Base-by-base conservation (phyloP, 179 eudicot species). In the Amaranthus tricolor region DNA sequence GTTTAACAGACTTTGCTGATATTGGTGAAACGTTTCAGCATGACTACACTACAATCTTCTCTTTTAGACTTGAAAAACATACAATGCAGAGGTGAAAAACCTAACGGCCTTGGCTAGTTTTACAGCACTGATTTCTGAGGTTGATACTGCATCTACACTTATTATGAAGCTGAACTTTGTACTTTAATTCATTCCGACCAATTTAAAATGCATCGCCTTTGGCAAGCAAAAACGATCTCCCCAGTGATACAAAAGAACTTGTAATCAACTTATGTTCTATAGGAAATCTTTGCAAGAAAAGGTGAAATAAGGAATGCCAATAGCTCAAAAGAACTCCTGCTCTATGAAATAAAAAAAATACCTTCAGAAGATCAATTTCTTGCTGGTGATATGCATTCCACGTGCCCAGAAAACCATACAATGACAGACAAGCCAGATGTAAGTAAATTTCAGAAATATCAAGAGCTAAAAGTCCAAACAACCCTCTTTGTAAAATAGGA, bases 361-460 rank as follows among this genome's bases (percentile, higher is more conserved):
- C 99, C 99, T 95, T 95, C 12, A 95, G 94, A 82, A 95, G 86
- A 83, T 95, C 99, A 75, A 95, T 95, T 90, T 95, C 99, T 95
- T 93, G 99, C 99, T 95, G 94, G 20, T 76, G 57, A 69, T 73
- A 54, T 40, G 75, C 73, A 77, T 78, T 72, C 81, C 74, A 70
- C 61, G 62, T 71, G 72, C 81, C 77, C 78, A 62, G 59, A 66
- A 56, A 76, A 55, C 71, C 43, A 71, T 65, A 61, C 69, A 75
- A 69, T 66, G 57, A 48, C 64, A 75, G 86, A 66, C 40, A 74
- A 83, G 62, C 3, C 62, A 76, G 20, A 20, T 48, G 88, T 87
- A 44, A 90, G 91, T 73, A 47, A 43, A 15, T 13, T 43, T 10
- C 24, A 7, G 2, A 21, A 31, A 31, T 31, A 31, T 31, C 40